Evolutionary conservation across 441 rosid genomes (phyloP).

Genomic region (Rhodomyrtus psidioides): DNA sequence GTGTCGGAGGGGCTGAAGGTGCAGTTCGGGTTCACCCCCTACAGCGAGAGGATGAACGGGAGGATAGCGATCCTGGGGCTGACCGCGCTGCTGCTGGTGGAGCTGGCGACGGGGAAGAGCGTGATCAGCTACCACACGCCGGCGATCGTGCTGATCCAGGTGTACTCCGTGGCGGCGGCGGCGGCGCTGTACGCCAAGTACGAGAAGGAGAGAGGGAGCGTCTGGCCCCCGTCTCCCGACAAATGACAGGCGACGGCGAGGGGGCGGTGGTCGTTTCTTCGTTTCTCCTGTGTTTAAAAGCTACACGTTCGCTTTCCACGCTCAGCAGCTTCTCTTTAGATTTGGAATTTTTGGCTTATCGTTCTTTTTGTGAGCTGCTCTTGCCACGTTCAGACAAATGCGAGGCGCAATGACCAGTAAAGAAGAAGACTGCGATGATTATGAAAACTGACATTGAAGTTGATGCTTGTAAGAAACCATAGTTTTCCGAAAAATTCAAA

Average conservation of each 20-base stretch:
- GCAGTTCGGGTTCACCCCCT: constrained; percentile 69
- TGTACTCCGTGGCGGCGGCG: constrained; percentile 65
- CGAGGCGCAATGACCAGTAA: not conserved
- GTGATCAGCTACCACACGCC: constrained; percentile 73
- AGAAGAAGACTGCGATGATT: not conserved
- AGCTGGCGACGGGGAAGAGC: constrained; percentile 82
- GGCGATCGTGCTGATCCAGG: constrained; percentile 54
- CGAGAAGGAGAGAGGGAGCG: constrained; percentile 68
- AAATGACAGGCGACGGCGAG: not conserved
- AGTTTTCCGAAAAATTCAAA: not conserved
- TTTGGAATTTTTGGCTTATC: not conserved
- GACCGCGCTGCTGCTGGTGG: constrained; percentile 66
- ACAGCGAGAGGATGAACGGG: constrained; percentile 69
- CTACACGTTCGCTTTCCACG: not conserved
- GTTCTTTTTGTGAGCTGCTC: not conserved
- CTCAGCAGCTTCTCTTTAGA: not conserved
- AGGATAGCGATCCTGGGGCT: constrained; percentile 64
- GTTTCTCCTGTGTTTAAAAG: not conserved
- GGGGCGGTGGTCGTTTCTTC: not conserved
- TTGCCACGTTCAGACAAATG: not conserved
- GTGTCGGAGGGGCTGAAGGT: constrained; percentile 59
- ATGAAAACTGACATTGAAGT: not conserved
- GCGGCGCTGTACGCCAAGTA: constrained; percentile 52
- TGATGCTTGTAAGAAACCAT: not conserved
- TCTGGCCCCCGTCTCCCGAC: constrained; percentile 44